Evolutionary conservation across 352 stramenopile genomes (phyloP).

Genomic region (Phytophthora pluvialis): DNA sequence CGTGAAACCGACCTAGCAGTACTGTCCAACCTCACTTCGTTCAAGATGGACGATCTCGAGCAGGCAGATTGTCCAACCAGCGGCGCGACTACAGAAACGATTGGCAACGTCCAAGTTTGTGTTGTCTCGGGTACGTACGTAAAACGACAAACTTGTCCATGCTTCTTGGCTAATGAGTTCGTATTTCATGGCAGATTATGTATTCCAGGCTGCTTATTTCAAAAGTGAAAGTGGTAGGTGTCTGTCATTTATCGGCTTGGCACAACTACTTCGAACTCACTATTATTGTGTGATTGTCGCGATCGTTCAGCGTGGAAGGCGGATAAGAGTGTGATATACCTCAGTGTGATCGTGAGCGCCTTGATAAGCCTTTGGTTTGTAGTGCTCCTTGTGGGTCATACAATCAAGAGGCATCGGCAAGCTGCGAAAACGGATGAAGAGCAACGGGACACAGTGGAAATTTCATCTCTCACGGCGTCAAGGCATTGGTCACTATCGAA

Average conservation of each 20-base stretch:
- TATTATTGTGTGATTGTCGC: slow-evolving; percentile 6
- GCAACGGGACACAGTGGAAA: slow-evolving; percentile 30
- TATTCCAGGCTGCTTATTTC: slow-evolving; percentile 25
- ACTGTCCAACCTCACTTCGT: slow-evolving; percentile 25
- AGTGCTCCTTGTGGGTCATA: slow-evolving; percentile 32
- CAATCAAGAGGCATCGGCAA: slow-evolving; percentile 16
- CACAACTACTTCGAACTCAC: too few relatives aligned
- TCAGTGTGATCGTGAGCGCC: slow-evolving; percentile 38
- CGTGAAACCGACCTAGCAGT: slow-evolving; percentile 30
- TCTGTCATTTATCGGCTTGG: background rate
- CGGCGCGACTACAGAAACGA: slow-evolving; percentile 26
- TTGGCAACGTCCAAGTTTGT: slow-evolving; percentile 38
- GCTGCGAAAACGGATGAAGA: slow-evolving; percentile 13
- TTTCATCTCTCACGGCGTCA: slow-evolving; percentile 25
- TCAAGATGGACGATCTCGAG: slow-evolving; percentile 39
- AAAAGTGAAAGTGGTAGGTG: slow-evolving; percentile 29
- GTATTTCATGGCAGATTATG: slow-evolving; percentile 17
- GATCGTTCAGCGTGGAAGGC: slow-evolving; percentile 21
- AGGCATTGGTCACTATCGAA: slow-evolving; percentile 37
- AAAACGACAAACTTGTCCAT: background rate
- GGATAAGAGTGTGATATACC: slow-evolving; percentile 23
- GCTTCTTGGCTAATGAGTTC: background rate
- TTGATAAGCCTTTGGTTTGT: slow-evolving; percentile 51
- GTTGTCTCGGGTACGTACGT: slow-evolving; percentile 36
- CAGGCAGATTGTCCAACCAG: slow-evolving; percentile 34